These are phyloP conservation scores for Lojkania enalia DNA, from an alignment of 2,329 filamentous ascomycete species.

Conservation along the genomic window DNA sequence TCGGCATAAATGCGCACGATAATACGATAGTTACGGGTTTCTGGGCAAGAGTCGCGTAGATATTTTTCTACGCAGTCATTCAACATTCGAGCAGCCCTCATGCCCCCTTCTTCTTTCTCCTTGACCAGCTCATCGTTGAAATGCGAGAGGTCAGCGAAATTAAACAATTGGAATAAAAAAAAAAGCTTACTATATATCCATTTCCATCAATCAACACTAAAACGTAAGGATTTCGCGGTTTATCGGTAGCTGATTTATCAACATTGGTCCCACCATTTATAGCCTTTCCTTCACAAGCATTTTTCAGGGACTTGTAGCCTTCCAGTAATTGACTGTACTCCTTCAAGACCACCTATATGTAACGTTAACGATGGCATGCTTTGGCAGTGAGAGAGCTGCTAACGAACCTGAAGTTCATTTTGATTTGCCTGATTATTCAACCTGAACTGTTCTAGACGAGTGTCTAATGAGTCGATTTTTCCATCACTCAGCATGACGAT, in stretches of 20 bases:
- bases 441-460: constrained; percentile 34
- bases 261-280: neutral
- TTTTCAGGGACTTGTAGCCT: constrained; percentile 59
- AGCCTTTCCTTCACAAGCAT: constrained; percentile 59
- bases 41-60: constrained; percentile 24
- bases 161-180: constrained; percentile 1
- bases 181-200: constrained; percentile 52
- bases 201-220: constrained; percentile 66
- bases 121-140: constrained; percentile 57
- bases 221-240: constrained; percentile 49
- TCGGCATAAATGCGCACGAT: constrained; percentile 62
- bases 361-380: too few species aligned
- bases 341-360: constrained; percentile 39
- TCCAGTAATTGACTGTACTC: constrained; percentile 54
- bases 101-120: constrained; percentile 58
- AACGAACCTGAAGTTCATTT: constrained; percentile 20
- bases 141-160: constrained; percentile 14
- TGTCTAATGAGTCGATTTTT: constrained; percentile 31
- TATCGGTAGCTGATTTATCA: neutral
- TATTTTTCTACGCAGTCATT: constrained; percentile 54
- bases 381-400: neutral
- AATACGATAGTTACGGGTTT: constrained; percentile 54
- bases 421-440: constrained; percentile 26
- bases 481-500: constrained; percentile 27
- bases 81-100: constrained; percentile 58